Evolutionary conservation across 345 rosid genomes (phyloP), one percentile per base, ranked within the genome.

Genomic region (Xanthoceras sorbifolium): DNA sequence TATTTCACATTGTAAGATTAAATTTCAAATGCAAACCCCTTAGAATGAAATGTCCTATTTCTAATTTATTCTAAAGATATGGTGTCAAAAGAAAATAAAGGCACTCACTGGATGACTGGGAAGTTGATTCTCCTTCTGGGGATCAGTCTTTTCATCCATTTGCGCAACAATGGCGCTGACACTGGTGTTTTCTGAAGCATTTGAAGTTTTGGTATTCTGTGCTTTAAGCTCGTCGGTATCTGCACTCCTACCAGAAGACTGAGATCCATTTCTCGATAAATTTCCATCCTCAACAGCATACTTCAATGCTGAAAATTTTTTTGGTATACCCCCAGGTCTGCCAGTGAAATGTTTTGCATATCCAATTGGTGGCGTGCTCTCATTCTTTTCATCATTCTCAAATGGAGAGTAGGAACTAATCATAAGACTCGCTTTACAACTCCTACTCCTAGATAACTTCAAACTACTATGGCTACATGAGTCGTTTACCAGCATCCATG

Each of bases 391-490:
- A 63, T 78, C 74, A 71, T 67, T 81, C 79, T 85, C 87, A 67
- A 59, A 78, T 79, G 78, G 79, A 61, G 72, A 23, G 2, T 73
- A 65, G 25, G 88, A 75, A 69, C 60, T 80, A 69, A 63, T 62
- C 67, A 74, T 70, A 9, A 92, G 67, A 75, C 84, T 87, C 46
- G 90, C 91, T 77, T 84, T 81, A 82, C 91, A 91, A 80, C 98
- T 94, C 81, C 73, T 92, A 83, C 97, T 94, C 73, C 88, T 88
- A 15, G 54, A 59, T 69, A 92, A 81, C 76, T 82, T 85, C 80
- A 82, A 82, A 82, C 84, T 86, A 73, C 76, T 69, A 32, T 81
- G 74, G 31, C 75, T 76, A 61, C 74, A 76, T 26, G 83, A 60
- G 65, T 82, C 87, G 78, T 84, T 86, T 71, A 83, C 88, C 48